Evolutionary conservation across 208 protist genomes (phyloP), one percentile per base, ranked within the genome.

Genomic region (Phytomonas sp.): DNA sequence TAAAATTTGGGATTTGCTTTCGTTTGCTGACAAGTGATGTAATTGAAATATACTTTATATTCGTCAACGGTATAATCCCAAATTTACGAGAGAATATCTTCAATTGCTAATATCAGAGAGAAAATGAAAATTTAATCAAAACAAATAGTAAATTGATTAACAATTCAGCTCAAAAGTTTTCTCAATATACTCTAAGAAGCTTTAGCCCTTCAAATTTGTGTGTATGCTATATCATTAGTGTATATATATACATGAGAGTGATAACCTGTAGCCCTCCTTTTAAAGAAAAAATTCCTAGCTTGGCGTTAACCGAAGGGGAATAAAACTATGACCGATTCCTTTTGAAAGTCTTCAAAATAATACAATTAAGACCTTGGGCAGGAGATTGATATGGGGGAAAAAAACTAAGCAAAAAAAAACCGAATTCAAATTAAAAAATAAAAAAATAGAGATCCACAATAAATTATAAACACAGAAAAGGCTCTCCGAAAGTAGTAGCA

Each of bases 291-390:
- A 49, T 49, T 16, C 12, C 12, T 49, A 49, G 40, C 36, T 40
- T 19, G 19, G 40, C 65, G 45, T 67, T 36, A 32, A 61, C 16
- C 23, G n/a, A 64, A 65, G 26, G 30, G 12, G 63, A 73, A 72
- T 52, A 61, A 60, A 63, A n/a, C 63, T 16, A 71, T 56, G 19
- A 26, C 7, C 66, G 16, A 73, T 72, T 23, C 63, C 40, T 49
- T 49, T 49, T 49, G 40, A 49, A 49, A 49, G 40, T 16, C 40
- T 49, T 49, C 12, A 49, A 49, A 49, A 16, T 19, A 49, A 49
- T 19, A 19, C 12, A 23, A 49, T 49, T 23, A 49, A 49, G 40
- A 49, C 40, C 12, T 49, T 49, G 12, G 14, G 19, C 19, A 49
- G 40, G 40, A 49, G 40, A 16, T 49, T 49, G 19, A 19, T 49